phyloP scores from a whole-genome alignment of 345 rosid genomes.

The Salix koriyanagi region DNA sequence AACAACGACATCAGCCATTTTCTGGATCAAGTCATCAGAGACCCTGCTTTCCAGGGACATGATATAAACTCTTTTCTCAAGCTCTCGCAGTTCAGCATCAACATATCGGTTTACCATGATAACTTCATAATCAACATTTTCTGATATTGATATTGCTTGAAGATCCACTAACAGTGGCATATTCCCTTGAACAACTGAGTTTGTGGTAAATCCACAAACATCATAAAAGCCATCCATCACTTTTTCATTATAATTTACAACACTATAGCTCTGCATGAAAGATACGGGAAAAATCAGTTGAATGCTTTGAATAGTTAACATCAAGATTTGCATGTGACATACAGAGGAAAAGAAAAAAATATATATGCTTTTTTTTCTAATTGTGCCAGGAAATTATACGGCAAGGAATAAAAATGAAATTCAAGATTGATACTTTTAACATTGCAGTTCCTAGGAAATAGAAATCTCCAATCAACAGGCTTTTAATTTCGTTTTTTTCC shows the following conservation, averaged over 20 bases:
- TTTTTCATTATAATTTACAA: constrained; percentile 75
- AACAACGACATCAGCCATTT: constrained; percentile 87
- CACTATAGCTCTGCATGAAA: constrained; percentile 70
- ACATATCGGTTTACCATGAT: constrained; percentile 68
- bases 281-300: neutral
- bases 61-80: constrained; percentile 52
- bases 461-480: neutral
- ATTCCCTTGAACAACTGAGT: constrained; percentile 54
- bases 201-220: constrained; percentile 61
- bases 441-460: neutral
- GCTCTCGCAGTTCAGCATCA: constrained; percentile 69
- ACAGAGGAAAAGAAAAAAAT: neutral
- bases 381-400: neutral
- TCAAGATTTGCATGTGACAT: constrained; percentile 6
- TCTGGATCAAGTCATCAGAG: constrained; percentile 62
- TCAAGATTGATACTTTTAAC: neutral
- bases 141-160: constrained; percentile 58
- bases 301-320: neutral
- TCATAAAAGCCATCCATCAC: constrained; percentile 90
- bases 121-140: constrained; percentile 68
- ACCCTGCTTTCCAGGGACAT: constrained; percentile 46
- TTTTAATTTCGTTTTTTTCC: neutral
- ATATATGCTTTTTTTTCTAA: neutral
- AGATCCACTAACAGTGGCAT: constrained; percentile 87
- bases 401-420: neutral